phyloP scores from a whole-genome alignment of 192 early-diverging fungal genomes.

The Entophlyctis luteolus region DNA sequence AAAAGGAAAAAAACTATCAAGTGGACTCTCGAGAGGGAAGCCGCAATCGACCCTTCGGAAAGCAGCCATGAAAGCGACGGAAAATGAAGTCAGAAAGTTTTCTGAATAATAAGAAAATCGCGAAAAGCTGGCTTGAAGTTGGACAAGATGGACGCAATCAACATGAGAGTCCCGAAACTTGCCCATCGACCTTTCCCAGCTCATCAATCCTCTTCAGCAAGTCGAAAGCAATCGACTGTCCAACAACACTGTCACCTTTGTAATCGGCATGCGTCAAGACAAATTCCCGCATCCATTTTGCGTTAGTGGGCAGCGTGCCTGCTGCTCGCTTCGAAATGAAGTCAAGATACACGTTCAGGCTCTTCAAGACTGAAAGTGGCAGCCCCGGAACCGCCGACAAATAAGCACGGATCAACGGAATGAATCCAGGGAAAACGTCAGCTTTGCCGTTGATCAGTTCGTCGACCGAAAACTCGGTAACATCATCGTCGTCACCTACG shows the following conservation, averaged over 20 bases:
- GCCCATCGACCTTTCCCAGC: slow-evolving; percentile 5
- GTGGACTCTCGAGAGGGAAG: no score
- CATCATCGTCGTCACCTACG: slow-evolving; percentile 24
- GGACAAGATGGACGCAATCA: no score
- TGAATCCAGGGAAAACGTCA: slow-evolving; percentile 73
- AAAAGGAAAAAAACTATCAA: no score
- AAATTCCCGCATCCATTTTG: slow-evolving; percentile 87
- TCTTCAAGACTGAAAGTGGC: slow-evolving; percentile 59
- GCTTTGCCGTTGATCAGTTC: slow-evolving; percentile 87
- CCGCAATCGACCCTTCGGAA: no score
- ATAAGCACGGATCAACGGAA: slow-evolving; percentile 80
- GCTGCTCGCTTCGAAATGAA: slow-evolving; percentile 77
- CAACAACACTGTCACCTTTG: slow-evolving; percentile 83
- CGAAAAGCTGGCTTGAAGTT: no score
- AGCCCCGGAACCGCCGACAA: slow-evolving; percentile 67
- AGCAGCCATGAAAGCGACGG: no score
- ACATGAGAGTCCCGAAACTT: neutral
- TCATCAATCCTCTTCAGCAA: slow-evolving; percentile 55
- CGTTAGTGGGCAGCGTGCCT: slow-evolving; percentile 79
- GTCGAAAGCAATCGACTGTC: slow-evolving; percentile 81
- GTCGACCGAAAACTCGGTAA: slow-evolving; percentile 75
- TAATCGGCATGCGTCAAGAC: slow-evolving; percentile 82
- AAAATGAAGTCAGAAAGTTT: no score
- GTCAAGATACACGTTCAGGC: slow-evolving; percentile 70
- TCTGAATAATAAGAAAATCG: no score